Evolutionary conservation across 192 early-diverging fungal species (phyloP), one percentile per base, ranked within the genome.

Genomic region (Podila horticola): DNA sequence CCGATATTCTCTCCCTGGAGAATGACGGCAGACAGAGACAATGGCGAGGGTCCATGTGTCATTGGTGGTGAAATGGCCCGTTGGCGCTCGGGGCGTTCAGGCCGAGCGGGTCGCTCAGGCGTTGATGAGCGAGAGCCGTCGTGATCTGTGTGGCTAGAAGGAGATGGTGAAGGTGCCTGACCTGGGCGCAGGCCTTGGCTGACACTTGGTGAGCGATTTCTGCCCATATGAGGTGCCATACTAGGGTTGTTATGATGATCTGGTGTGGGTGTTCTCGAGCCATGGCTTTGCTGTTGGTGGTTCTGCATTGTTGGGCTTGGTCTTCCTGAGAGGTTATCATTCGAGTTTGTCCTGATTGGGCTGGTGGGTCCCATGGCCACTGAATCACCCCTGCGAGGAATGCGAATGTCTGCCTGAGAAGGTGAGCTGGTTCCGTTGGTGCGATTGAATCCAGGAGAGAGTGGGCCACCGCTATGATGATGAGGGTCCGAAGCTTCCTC

Each of bases 351-450:
- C 10, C 67, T 68, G 1, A 49, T 71, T 9, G 77, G 70, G 22
- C 71, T 72, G 28, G 62, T 59, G 5, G 77, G 77, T 12, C 71
- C 62, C 63, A 72, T 33, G 36, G 57, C 5, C 10, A 19, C 59
- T 31, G 76, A 79, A 20, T 79, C 70, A 2, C 69, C 67, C 29
- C 76, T 52, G 36, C 76, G 76, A 51, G 76, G 69, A n/a, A 72
- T 79, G 3, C 58, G 74, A 15, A 71, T 55, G 24, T 62, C 55
- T 7, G 67, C 28, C 12, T 70, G 58, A 3, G 62, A 66, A 33
- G 62, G 66, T 5, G 74, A 75, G 29, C 63, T 38, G 63, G 30
- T 28, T n/a, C 61, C 24, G 52, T 55, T 55, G 20, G 52, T 4
- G 24, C 52, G 67, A 19, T 69, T 33, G n/a, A 48, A 36, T 10